These are phyloP conservation scores for Colletotrichum caudatum DNA, from an alignment of 2,329 filamentous ascomycete genomes.

Conservation along the genomic window DNA sequence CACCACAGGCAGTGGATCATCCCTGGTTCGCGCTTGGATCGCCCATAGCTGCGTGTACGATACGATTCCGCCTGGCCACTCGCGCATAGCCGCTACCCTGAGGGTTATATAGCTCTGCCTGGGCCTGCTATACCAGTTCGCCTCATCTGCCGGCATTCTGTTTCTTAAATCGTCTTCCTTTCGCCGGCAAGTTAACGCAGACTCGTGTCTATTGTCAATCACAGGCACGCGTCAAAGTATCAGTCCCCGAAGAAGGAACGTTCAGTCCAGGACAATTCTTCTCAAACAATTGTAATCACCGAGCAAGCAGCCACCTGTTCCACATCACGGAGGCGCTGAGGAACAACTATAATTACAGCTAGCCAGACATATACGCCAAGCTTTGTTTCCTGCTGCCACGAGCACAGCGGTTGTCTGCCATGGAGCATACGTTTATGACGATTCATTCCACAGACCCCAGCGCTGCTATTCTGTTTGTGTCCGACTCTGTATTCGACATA, in stretches of 20 bases:
- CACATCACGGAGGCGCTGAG: neutral
- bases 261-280: conserved; percentile 7
- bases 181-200: conserved; percentile 16
- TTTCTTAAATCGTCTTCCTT: conserved; percentile 16
- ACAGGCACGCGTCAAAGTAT: neutral
- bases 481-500: conserved; percentile 85
- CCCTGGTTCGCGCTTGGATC: neutral
- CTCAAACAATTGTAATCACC: conserved; percentile 6
- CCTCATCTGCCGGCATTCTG: conserved; percentile 3
- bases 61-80: neutral
- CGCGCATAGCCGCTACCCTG: conserved; percentile 10
- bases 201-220: conserved; percentile 7
- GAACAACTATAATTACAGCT: conserved; percentile 13
- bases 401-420: conserved; percentile 51
- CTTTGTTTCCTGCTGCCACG: conserved; percentile 12
- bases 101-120: neutral
- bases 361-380: conserved; percentile 17
- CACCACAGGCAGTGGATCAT: neutral
- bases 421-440: conserved; percentile 92
- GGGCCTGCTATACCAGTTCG: neutral
- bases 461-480: conserved; percentile 84
- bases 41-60: conserved; percentile 14
- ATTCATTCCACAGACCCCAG: conserved; percentile 83
- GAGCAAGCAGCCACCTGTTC: neutral
- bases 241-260: neutral